Conservation (phyloP, 2,329 filamentous ascomycete genomes). For the Fusarium avenaceum region DNA sequence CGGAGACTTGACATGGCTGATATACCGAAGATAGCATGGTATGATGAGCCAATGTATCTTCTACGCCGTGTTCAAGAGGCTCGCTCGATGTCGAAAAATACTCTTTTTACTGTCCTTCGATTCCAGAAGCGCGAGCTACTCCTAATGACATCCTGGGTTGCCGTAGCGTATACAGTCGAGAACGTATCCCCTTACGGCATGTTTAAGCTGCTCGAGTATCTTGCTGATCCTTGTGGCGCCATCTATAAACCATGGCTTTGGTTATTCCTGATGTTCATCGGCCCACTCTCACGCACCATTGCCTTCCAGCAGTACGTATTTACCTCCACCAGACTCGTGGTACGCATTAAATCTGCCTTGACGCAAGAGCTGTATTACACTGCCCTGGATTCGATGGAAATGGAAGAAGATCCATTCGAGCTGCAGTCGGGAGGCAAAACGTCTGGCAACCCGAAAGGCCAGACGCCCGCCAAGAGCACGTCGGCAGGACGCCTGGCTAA, state of each 20-base stretch:
- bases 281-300: slow-evolving; percentile 63
- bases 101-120: slow-evolving; percentile 60
- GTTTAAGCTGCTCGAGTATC: slow-evolving; percentile 66
- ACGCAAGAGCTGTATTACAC: slow-evolving; percentile 71
- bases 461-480: slow-evolving; percentile 53
- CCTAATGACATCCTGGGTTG: slow-evolving; percentile 61
- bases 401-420: slow-evolving; percentile 67
- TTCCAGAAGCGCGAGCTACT: slow-evolving; percentile 60
- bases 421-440: slow-evolving; percentile 43
- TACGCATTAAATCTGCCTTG: slow-evolving; percentile 68
- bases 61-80: slow-evolving; percentile 60
- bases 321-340: slow-evolving; percentile 67
- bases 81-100: slow-evolving; percentile 59
- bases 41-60: slow-evolving; percentile 66
- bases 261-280: slow-evolving; percentile 67
- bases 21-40: slow-evolving; percentile 66
- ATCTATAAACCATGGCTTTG: slow-evolving; percentile 65
- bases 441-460: slow-evolving; percentile 48
- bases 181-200: slow-evolving; percentile 67
- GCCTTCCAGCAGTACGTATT: slow-evolving; percentile 71
- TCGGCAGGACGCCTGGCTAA: slow-evolving; percentile 67
- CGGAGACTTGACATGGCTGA: slow-evolving; percentile 61
- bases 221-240: slow-evolving; percentile 61
- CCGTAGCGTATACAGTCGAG: slow-evolving; percentile 58
- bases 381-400: slow-evolving; percentile 68